These are phyloP conservation scores for Nemania diffusa DNA, from an alignment of 2,329 filamentous ascomycete species.

Conservation along the genomic window DNA sequence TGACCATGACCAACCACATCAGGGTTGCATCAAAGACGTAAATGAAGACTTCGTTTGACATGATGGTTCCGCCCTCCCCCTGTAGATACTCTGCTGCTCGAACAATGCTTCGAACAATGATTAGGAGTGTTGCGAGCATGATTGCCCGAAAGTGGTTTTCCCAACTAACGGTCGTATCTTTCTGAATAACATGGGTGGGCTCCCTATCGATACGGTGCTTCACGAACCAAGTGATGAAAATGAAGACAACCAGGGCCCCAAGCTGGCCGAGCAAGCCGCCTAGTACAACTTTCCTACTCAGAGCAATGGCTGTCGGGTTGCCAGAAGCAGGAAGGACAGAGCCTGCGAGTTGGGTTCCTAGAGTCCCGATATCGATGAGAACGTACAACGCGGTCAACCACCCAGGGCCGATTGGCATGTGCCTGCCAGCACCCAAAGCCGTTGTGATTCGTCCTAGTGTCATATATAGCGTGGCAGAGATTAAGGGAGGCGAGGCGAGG, in stretches of 20 bases:
- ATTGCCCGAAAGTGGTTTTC: conserved; percentile 45
- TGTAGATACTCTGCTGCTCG: conserved; percentile 60
- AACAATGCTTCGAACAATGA: conserved; percentile 59
- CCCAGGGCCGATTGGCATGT: conserved; percentile 27
- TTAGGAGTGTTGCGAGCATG: conserved; percentile 51
- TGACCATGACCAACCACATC: conserved; percentile 55
- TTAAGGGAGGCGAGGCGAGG: conserved; percentile 39
- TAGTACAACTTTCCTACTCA: conserved; percentile 55
- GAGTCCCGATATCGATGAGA: conserved; percentile 56
- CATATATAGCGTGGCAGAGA: conserved; percentile 55
- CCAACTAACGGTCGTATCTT: conserved; percentile 25
- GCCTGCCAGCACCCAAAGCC: conserved; percentile 38
- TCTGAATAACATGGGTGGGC: conserved; percentile 6
- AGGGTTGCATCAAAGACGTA: conserved; percentile 58
- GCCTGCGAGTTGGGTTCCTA: conserved; percentile 55
- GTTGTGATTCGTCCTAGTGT: conserved; percentile 49
- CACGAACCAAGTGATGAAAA: conserved; percentile 55
- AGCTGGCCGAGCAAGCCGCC: conserved; percentile 62
- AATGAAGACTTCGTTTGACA: conserved; percentile 55
- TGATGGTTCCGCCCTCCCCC: conserved; percentile 54
- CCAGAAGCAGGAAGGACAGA: conserved; percentile 34
- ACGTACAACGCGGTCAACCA: conserved; percentile 61
- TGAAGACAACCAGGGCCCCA: conserved; percentile 61
- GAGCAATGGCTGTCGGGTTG: conserved; percentile 45
- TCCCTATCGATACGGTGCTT: conserved; percentile 46